Evolutionary conservation across 2,329 filamentous ascomycete genomes (phyloP).

Genomic region (Aspergillus ibericus): DNA sequence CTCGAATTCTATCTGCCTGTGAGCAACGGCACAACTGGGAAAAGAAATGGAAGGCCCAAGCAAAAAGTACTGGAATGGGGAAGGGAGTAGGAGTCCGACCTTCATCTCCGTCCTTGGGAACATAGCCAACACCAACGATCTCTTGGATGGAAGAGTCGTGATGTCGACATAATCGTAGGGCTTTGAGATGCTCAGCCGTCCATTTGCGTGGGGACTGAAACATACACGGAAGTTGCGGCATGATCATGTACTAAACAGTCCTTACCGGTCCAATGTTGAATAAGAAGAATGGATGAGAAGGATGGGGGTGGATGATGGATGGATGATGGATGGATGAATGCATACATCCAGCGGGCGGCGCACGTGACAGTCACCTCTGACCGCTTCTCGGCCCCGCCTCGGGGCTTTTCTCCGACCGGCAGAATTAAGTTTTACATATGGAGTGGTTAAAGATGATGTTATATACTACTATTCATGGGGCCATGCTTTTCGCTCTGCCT

Average conservation of each 20-base stretch:
- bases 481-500: too few relatives aligned
- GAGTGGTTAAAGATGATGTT: too few relatives aligned
- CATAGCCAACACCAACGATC: neutral
- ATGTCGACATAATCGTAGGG: neutral
- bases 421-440: too few relatives aligned
- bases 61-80: neutral
- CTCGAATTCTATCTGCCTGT: neutral
- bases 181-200: neutral
- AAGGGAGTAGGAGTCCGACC: neutral
- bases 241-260: neutral
- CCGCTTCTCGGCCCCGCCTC: too few relatives aligned
- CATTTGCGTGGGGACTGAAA: neutral
- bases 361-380: too few relatives aligned
- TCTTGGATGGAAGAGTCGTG: neutral
- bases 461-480: too few relatives aligned
- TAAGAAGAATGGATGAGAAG: too few relatives aligned
- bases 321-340: neutral
- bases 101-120: neutral
- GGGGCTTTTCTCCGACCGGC: too few relatives aligned
- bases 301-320: too few relatives aligned
- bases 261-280: too few relatives aligned
- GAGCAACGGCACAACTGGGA: neutral
- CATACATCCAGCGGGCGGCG: too few relatives aligned
- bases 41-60: too few relatives aligned
- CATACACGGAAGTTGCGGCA: neutral